A percentile compares a stretch with the other conserved stretches of the same genome.
These are phyloP conservation scores for Avena insularis DNA, from an alignment of 176 grass and related monocot genomes.

Conservation along the genomic window DNA sequence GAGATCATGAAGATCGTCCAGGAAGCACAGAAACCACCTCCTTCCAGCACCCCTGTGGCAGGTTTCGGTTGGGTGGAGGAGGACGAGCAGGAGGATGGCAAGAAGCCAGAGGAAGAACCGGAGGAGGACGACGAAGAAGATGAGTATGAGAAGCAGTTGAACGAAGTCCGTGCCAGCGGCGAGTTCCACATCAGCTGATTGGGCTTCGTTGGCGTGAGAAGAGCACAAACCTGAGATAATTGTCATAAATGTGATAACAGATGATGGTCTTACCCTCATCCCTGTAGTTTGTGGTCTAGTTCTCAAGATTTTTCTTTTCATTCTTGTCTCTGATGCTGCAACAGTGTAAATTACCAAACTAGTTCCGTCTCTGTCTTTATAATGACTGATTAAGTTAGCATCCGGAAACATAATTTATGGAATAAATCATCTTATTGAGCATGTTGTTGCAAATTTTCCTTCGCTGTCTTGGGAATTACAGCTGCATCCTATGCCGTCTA, in stretches of 20 bases:
- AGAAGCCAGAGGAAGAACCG: conserved; percentile 52
- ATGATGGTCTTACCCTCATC: conserved; percentile 37
- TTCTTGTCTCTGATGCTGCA: conserved; percentile 40
- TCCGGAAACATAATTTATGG: conserved; percentile 53
- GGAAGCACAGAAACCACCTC: conserved; percentile 58
- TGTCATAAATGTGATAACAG: conserved; percentile 27
- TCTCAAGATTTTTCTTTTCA: conserved; percentile 49
- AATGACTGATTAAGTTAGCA: conserved; percentile 52
- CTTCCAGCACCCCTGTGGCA: conserved; percentile 51
- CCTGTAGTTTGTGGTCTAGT: conserved; percentile 37
- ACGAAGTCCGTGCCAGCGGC: conserved; percentile 73
- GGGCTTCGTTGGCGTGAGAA: conserved; percentile 6
- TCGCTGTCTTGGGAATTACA: background rate
- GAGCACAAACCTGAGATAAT: conserved; percentile 24
- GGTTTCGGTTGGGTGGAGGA: conserved; percentile 71
- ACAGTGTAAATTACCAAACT: conserved; percentile 64
- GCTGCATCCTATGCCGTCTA: background rate
- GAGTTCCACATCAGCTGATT: conserved; percentile 60
- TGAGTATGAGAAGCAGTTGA: conserved; percentile 78
- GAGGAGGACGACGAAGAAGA: conserved; percentile 73
- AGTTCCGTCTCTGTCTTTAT: conserved; percentile 42
- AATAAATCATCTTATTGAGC: conserved; percentile 57
- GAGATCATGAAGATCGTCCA: conserved; percentile 87
- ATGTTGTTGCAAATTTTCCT: background rate
- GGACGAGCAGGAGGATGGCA: conserved; percentile 68